A percentile compares a stretch with the other conserved stretches of the same genome.
Evolutionary conservation across 2,329 filamentous ascomycete species (phyloP).

Genomic region (Cladophialophora carrionii): DNA sequence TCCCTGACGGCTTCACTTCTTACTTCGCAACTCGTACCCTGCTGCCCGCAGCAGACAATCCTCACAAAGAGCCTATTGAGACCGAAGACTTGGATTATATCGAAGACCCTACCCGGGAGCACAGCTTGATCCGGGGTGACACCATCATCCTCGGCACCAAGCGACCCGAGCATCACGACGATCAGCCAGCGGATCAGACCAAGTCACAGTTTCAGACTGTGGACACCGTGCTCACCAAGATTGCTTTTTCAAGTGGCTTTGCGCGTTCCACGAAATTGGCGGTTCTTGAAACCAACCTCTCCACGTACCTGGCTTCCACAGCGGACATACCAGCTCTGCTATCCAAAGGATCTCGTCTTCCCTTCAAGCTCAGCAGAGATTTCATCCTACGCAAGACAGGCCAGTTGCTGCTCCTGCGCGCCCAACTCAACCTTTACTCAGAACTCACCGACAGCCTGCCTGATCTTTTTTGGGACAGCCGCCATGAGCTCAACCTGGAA

Average conservation of each 20-base stretch:
- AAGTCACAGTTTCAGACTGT: conserved; percentile 45
- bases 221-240: conserved; percentile 79
- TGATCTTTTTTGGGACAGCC: conserved; percentile 94
- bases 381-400: conserved; percentile 94
- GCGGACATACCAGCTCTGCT: conserved; percentile 78
- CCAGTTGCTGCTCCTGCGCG: conserved; percentile 83
- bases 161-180: conserved; percentile 37
- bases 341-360: conserved; percentile 65
- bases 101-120: conserved; percentile 72
- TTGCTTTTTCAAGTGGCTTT: conserved; percentile 92
- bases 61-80: conserved; percentile 73
- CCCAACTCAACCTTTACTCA: conserved; percentile 93
- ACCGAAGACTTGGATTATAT: conserved; percentile 88
- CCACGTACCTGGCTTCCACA: conserved; percentile 84
- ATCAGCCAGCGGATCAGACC: conserved; percentile 27
- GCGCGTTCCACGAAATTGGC: conserved; percentile 92
- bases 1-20: conserved; percentile 73
- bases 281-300: conserved; percentile 81
- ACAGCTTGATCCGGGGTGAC: conserved; percentile 80
- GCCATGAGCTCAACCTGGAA: conserved; percentile 85
- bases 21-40: conserved; percentile 72
- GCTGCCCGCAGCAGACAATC: conserved; percentile 72
- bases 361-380: conserved; percentile 62
- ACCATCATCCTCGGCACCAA: conserved; percentile 86
- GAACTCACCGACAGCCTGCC: conserved; percentile 94